Evolutionary conservation across 805 yeast genomes (phyloP).

Genomic region (Schwanniomyces occidentalis): DNA sequence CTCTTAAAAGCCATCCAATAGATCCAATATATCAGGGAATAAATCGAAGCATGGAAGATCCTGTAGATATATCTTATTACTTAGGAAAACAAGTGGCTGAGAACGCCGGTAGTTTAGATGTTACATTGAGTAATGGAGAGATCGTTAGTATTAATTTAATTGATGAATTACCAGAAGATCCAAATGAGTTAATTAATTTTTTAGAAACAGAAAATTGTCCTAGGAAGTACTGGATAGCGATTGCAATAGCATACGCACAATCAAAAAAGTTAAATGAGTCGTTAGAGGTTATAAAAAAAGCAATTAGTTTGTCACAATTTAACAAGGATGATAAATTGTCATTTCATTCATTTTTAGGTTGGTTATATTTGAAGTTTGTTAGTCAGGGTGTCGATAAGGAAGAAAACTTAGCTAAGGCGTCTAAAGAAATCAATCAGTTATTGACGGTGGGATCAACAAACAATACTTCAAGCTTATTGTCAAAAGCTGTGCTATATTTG

Average conservation of each 20-base stretch:
- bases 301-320: conserved; percentile 45
- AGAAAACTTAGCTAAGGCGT: conserved; percentile 23
- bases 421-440: conserved; percentile 19
- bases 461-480: conserved; percentile 50
- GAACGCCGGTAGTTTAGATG: conserved; percentile 45
- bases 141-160: conserved; percentile 81
- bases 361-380: conserved; percentile 61
- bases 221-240: conserved; percentile 77
- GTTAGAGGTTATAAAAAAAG: conserved; percentile 59
- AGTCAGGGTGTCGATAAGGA: conserved; percentile 26
- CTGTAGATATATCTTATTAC: conserved; percentile 33
- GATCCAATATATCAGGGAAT: too few species aligned
- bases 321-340: conserved; percentile 45
- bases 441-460: conserved; percentile 11
- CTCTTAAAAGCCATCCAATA: too few species aligned
- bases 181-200: conserved; percentile 75
- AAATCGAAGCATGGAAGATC: conserved; percentile 19
- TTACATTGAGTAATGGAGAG: conserved; percentile 76
- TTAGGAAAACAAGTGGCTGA: conserved; percentile 32
- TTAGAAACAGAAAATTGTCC: conserved; percentile 79
- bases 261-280: conserved; percentile 62
- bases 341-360: conserved; percentile 63
- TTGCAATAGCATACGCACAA: conserved; percentile 78
- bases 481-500: conserved; percentile 65
- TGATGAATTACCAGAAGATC: conserved; percentile 86